Base-by-base conservation (phyloP, 2,329 filamentous ascomycete genomes). In the Ascochyta viciae-villosae region DNA sequence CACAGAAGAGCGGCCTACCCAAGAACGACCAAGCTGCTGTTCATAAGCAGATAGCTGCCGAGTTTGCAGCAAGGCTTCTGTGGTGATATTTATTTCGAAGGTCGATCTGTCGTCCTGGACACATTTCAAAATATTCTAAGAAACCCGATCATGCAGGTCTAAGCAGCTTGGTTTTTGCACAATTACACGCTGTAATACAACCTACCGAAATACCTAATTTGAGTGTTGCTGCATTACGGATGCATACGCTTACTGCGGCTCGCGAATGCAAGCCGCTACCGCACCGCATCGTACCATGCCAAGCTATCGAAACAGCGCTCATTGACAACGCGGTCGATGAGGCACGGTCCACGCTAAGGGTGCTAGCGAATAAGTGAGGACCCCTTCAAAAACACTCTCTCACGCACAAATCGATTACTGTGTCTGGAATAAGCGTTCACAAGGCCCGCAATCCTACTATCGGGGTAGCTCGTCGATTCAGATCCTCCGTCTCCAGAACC, bases 241-340 rank as follows among this genome's bases (percentile, higher is more conserved):
- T 26, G 29, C 42, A 34, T 33, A 44, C 27, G 16, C 33, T 27
- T 8, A 23, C 33, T 41, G 23, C 41, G 52, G 54, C 55, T 61
- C 34, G 53, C 61, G 40, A 46, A 50, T 34, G 54, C 59, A 60
- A 63, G 43, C 49, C 43, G 54, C 59, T 58, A 40, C 51, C 47
- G 47, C 48, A 50, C 53, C 29, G 46, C 54, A 57, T 54, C 41
- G 48, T 52, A 29, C 54, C 61, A 62, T 65, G 65, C 55, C 54
- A 62, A 66, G 59, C 22, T 53, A 53, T 59, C 16, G 26, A 44
- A 33, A 41, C 42, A 26, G 46, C 29, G 27, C 41, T 44, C 19
- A n/a, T 43, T 50, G 53, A 46, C 38, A 43, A 40, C 31, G 33
- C 29, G 24, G 31, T 38, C 23, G 47, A 15, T 38, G 41, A 19